Percentiles rank a stretch among this genome's conserved stretches.
Evolutionary conservation across 495 filamentous ascomycete genomes (phyloP).

Genomic region (Podospora comata): DNA sequence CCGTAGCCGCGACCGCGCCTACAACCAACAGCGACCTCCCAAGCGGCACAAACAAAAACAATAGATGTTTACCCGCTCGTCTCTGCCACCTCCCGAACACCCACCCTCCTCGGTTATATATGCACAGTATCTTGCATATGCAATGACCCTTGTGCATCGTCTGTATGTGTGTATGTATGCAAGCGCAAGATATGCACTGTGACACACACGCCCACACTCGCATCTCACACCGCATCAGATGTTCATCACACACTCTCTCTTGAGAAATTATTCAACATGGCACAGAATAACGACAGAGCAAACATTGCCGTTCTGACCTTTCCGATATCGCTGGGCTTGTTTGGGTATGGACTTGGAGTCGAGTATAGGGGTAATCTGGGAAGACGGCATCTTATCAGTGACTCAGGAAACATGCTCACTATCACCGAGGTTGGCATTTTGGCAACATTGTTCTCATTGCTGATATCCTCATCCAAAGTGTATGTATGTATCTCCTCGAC

Average conservation of each 20-base stretch:
- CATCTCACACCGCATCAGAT: background rate
- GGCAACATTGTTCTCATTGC: no score
- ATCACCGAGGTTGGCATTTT: background rate
- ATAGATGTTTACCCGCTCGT: background rate
- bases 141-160: no score
- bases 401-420: background rate
- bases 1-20: background rate
- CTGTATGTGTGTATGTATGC: no score
- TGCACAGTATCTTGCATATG: background rate
- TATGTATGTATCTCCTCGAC: no score
- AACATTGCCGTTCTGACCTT: background rate
- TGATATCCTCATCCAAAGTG: no score
- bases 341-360: background rate
- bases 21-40: background rate
- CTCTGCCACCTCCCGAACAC: background rate
- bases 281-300: background rate
- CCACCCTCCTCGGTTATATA: background rate
- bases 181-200: background rate
- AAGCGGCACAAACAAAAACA: background rate
- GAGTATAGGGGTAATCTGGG: background rate
- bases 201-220: background rate
- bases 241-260: background rate
- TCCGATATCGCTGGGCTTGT: background rate
- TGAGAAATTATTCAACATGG: background rate
- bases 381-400: background rate